Percentiles rank a stretch among this genome's conserved stretches.
Conservation (phyloP, 2,329 filamentous ascomycete species). For the Ambrosiella cleistominuta region DNA sequence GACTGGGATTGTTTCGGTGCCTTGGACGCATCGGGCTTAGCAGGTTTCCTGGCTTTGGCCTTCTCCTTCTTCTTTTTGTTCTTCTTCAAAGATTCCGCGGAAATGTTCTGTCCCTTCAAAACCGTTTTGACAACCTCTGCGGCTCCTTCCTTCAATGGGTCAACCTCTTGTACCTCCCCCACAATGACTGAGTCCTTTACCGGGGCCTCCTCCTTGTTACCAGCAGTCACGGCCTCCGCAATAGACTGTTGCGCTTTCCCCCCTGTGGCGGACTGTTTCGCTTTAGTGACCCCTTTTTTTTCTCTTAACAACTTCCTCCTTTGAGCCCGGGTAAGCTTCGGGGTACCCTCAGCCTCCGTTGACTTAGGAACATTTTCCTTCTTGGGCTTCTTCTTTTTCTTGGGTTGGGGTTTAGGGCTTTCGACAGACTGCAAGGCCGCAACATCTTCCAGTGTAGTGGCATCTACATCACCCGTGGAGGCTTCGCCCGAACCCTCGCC, state of each 20-base stretch:
- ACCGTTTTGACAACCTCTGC: conserved; percentile 11
- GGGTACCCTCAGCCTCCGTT: too few species aligned
- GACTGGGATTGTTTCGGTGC: not conserved
- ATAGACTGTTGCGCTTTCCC: not conserved
- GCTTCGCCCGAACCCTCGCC: too few species aligned
- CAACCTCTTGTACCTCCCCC: not conserved
- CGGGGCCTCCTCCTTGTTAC: not conserved
- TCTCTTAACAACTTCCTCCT: too few species aligned
- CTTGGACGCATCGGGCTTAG: not conserved
- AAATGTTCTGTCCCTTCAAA: conserved; percentile 10
- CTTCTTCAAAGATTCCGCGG: conserved; percentile 11
- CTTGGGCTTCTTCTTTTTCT: not conserved
- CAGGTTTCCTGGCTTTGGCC: not conserved
- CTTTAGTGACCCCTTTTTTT: too few species aligned
- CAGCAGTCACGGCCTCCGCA: not conserved
- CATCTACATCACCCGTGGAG: too few species aligned
- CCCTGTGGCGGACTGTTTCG: not conserved
- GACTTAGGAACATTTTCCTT: too few species aligned
- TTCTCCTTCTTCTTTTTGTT: conserved; percentile 7
- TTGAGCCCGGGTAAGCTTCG: too few species aligned
- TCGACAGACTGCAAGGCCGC: not conserved
- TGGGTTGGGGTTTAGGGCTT: not conserved
- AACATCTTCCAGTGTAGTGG: too few species aligned
- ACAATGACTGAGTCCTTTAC: not conserved
- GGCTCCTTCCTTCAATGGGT: conserved; percentile 11